Evolutionary conservation across 495 filamentous ascomycete genomes (phyloP).

Genomic region (Xylaria venustula): DNA sequence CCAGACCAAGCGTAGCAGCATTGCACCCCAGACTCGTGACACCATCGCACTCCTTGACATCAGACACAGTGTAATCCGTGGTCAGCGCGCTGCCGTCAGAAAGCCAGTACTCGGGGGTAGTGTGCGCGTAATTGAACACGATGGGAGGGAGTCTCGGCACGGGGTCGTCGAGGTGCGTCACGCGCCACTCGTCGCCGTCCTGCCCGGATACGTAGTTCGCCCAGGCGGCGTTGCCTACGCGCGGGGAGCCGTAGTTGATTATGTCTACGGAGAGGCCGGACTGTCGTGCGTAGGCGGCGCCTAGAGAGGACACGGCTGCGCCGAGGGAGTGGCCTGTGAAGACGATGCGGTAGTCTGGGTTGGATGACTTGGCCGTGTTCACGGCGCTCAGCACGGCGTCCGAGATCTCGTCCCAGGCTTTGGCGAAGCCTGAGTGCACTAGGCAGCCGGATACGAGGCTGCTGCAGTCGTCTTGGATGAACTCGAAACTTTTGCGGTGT

Average conservation of each 20-base stretch:
- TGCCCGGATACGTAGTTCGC: conserved; percentile 54
- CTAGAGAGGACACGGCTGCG: conserved; percentile 62
- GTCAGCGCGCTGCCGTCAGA: conserved; percentile 20
- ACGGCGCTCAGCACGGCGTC: conserved; percentile 22
- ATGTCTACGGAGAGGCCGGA: conserved; percentile 40
- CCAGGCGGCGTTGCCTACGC: conserved; percentile 60
- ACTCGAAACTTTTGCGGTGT: conserved; percentile 24
- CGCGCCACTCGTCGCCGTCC: conserved; percentile 54
- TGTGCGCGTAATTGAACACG: conserved; percentile 56
- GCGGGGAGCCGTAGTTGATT: conserved; percentile 69
- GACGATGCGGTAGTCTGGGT: conserved; percentile 55
- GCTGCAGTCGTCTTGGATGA: conserved; percentile 32
- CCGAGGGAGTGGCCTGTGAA: conserved; percentile 70
- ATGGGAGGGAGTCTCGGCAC: conserved; percentile 63
- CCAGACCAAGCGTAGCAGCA: conserved; percentile 30
- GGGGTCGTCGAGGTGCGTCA: conserved; percentile 67
- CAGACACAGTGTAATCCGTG: conserved; percentile 19
- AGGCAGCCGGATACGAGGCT: conserved; percentile 29
- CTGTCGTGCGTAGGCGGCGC: conserved; percentile 56
- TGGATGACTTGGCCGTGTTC: conserved; percentile 20
- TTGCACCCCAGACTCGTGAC: conserved; percentile 40
- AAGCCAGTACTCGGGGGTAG: conserved; percentile 67
- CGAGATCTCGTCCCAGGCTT: conserved; percentile 36
- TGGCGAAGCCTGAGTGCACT: conserved; percentile 41
- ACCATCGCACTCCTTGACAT: conserved; percentile 40